phyloP scores from a whole-genome alignment of 441 rosid species.

The Erysimum cheiri region DNA sequence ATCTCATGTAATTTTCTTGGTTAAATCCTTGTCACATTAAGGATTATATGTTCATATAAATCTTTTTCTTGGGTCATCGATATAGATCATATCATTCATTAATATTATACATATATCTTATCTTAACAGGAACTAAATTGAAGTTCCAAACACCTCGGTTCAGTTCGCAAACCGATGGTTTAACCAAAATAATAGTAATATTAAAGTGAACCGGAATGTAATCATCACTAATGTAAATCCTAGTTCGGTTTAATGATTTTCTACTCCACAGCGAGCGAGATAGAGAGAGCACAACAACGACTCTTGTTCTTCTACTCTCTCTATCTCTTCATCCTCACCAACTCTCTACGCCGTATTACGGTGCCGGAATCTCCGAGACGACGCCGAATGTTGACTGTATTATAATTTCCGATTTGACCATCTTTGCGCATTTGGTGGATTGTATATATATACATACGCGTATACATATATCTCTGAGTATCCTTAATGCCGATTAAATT shows the following conservation, averaged over 20 bases:
- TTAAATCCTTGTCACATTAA: conserved; percentile 19
- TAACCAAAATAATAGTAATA: background rate
- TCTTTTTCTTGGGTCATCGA: background rate
- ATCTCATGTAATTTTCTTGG: conserved; percentile 15
- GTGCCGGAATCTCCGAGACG: conserved; percentile 11
- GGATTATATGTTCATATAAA: conserved; percentile 31
- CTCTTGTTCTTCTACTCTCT: conserved; percentile 32
- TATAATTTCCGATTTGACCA: conserved; percentile 37
- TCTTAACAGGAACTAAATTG: background rate
- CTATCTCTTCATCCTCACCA: conserved; percentile 38
- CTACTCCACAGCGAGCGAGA: conserved; percentile 16
- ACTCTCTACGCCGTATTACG: conserved; percentile 45
- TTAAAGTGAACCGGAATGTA: background rate
- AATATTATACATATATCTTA: background rate
- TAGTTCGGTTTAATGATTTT: conserved; percentile 25
- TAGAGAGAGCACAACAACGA: conserved; percentile 27
- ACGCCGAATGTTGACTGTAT: conserved; percentile 5
- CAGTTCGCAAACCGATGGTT: background rate
- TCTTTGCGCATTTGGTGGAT: conserved; percentile 12
- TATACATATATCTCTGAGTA: background rate
- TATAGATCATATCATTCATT: background rate
- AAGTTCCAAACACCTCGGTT: background rate
- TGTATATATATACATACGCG: background rate
- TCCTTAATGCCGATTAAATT: conserved; percentile 36
- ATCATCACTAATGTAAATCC: background rate